Evolutionary conservation across 2,329 filamentous ascomycete species (phyloP), one percentile per base, ranked within the genome.

Genomic region (Penicillium sp.): DNA sequence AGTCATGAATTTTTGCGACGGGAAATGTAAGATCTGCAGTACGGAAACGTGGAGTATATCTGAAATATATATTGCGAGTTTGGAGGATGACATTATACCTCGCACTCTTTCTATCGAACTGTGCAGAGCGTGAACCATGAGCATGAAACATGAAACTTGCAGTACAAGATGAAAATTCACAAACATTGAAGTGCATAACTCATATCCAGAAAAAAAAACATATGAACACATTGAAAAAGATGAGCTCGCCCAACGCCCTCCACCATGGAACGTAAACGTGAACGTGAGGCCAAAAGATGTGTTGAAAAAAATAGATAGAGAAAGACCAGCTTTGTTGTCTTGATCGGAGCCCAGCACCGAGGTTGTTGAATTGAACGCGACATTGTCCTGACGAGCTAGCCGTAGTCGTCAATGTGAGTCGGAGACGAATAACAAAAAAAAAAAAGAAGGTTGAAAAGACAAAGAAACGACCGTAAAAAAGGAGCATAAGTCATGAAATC

Each of bases 401-500:
- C 46, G 39, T 57, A 51, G 52, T 43, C 9, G 42, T 56, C 38
- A 34, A 23, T 29, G 42, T 33, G 7, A 26, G n/a, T 36, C 28
- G 28, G 10, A 29, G 10, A 29, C 18, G 18, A 21, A 21, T 21
- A 9, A 7, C 10, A 36, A 42, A 28, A 36, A 28, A 36, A 52
- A 23, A 45, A 48, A 33, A 51, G 29, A 51, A 47, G 51, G 50
- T 21, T 21, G 46, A 49, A 42, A 43, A 50, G 45, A 39, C 43
- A 43, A 55, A 51, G 42, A 38, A 61, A 56, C 39, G 59, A 56
- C 54, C 53, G 52, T 59, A 23, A 53, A 59, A 58, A 48, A 23
- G 28, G 57, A 62, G 53, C 60, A 52, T 67, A 54, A 65, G 56
- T 69, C 66, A 58, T 69, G 62, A 68, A 49, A 59, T 66, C 59